Evolutionary conservation across 2,329 filamentous ascomycete genomes (phyloP), one percentile per base, ranked within the genome.

Genomic region (Fusarium praegraminearum): DNA sequence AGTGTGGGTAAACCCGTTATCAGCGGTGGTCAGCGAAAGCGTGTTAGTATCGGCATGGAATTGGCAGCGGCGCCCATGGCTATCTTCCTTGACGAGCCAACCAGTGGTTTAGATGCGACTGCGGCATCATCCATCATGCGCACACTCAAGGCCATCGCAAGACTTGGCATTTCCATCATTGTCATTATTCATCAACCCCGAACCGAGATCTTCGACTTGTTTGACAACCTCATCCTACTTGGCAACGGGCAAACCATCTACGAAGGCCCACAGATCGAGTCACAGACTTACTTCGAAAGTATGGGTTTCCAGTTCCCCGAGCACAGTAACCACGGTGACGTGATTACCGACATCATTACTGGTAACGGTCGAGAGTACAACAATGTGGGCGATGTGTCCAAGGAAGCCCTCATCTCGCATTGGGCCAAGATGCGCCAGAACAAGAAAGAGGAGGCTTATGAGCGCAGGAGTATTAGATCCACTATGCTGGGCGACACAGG

Each of bases 141-240:
- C 4, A 83, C 86, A 1, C 78, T 89, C 9, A 84, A 85, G 60
- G 82, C 84, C 2, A 83, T 89, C 44, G 83, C 85, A 10, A 80
- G 81, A 3, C 78, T 87, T 1, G 87, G 87, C 3, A 86, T 89
- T 15, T 87, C 86, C 4, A 83, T 87, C 41, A 85, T 89, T 54
- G 83, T 85, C 45, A 87, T 88, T 59, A 87, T 89, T 64, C 87
- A 89, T 70, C 87, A 90, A 71, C 87, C 87, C 4, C 81, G 87
- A 9, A 79, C 83, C 47, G 85, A 89, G 68, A 88, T 89, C 33
- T 89, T 88, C 73, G 82, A 85, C 59, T 79, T 84, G 55, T 82
- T 90, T 26, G 87, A 89, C 71, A 81, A 84, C 61, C 77, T 89
- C 3, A 81, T 89, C 33, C 80, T 90, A 4, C 80, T 89, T 2